Conservation (phyloP, 2,329 filamentous ascomycete species). For the Claviceps pazoutovae region DNA sequence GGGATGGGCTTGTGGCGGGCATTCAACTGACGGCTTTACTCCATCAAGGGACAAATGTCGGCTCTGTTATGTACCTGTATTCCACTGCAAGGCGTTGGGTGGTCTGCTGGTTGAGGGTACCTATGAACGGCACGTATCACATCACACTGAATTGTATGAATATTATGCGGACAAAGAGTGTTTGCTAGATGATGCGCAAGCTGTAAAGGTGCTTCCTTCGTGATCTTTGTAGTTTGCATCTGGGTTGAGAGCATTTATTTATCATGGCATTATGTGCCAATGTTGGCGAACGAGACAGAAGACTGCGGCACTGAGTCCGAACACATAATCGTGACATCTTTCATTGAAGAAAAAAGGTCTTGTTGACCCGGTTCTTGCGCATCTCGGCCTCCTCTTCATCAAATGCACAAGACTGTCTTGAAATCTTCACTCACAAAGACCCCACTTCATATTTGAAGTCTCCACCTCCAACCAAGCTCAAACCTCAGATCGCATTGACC, state of each 20-base stretch:
- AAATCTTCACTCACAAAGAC: neutral
- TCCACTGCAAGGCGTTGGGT: neutral
- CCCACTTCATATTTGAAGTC: neutral
- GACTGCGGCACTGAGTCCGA: no score
- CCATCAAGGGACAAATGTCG: neutral
- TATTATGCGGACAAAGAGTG: neutral
- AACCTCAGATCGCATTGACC: neutral
- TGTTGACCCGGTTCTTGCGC: neutral
- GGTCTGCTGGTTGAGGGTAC: neutral
- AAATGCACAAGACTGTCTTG: neutral
- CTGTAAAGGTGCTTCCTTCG: no score
- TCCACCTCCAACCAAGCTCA: neutral
- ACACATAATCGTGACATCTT: no score
- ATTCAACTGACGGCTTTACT: constrained; percentile 24
- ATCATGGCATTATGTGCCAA: no score
- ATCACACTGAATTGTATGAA: neutral
- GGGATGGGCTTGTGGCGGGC: constrained; percentile 59
- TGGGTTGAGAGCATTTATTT: no score
- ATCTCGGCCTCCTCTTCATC: neutral
- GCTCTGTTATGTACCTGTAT: neutral
- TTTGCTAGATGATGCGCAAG: no score
- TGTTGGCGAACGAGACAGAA: no score
- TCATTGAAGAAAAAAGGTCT: neutral
- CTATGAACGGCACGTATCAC: neutral
- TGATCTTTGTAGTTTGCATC: no score